Conservation (phyloP, 345 rosid genomes). For the Chamaenerion angustifolium region DNA sequence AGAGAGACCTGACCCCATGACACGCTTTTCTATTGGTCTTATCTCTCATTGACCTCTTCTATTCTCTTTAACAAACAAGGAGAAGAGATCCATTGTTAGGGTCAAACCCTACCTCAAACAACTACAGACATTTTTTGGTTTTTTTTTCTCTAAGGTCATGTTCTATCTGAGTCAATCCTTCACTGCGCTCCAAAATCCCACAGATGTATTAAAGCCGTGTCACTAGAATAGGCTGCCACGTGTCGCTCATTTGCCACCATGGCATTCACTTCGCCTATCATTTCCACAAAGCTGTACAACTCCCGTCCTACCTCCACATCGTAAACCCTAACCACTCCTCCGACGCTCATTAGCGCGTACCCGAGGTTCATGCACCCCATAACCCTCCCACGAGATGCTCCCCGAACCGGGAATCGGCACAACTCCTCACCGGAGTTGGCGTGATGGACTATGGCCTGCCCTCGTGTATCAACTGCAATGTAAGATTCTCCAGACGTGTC, state of each 20-base stretch:
- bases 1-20: too few species aligned
- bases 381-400: constrained; percentile 14
- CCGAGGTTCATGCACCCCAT: constrained; percentile 65
- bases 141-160: too few species aligned
- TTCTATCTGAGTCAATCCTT: not conserved
- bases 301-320: constrained; percentile 29
- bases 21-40: too few species aligned
- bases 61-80: too few species aligned
- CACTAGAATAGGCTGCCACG: constrained; percentile 51
- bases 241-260: constrained; percentile 56
- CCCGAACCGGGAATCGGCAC: constrained; percentile 34
- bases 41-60: too few species aligned
- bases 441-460: constrained; percentile 43
- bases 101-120: too few species aligned
- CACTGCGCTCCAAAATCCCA: constrained; percentile 80
- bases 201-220: constrained; percentile 32
- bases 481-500: constrained; percentile 38
- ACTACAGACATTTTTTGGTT: too few species aligned
- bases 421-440: constrained; percentile 23
- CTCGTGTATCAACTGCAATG: constrained; percentile 37
- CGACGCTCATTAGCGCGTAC: constrained; percentile 52
- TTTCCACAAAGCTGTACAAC: constrained; percentile 35
- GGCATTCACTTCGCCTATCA: constrained; percentile 41
- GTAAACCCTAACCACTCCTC: constrained; percentile 54
- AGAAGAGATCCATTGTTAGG: too few species aligned